These are phyloP conservation scores for Fusarium redolens DNA, from an alignment of 2,329 filamentous ascomycete species.

Conservation along the genomic window DNA sequence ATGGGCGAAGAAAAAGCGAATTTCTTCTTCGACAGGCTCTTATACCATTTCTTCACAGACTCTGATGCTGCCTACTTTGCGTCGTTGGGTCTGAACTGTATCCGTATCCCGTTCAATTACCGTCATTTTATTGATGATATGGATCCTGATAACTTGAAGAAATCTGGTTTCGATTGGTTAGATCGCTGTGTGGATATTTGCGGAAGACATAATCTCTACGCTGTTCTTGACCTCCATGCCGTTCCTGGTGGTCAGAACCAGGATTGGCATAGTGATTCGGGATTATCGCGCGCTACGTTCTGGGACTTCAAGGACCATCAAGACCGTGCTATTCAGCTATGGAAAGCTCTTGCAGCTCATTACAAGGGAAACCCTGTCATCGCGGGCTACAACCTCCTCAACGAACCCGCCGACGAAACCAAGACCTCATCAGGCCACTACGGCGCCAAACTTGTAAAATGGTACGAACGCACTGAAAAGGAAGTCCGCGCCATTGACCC, in stretches of 20 bases:
- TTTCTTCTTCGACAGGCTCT: slow-evolving; percentile 69
- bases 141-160: slow-evolving; percentile 60
- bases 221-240: slow-evolving; percentile 58
- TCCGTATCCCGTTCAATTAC: slow-evolving; percentile 71
- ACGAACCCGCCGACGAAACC: slow-evolving; percentile 48
- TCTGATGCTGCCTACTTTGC: slow-evolving; percentile 69
- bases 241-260: slow-evolving; percentile 60
- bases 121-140: slow-evolving; percentile 66
- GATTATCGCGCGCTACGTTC: slow-evolving; percentile 54
- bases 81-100: slow-evolving; percentile 66
- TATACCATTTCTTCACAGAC: slow-evolving; percentile 69
- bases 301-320: slow-evolving; percentile 61
- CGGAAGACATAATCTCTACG: slow-evolving; percentile 55
- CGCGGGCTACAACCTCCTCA: slow-evolving; percentile 55
- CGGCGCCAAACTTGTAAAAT: slow-evolving; percentile 50
- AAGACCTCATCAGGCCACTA: slow-evolving; percentile 38
- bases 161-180: slow-evolving; percentile 60
- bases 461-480: slow-evolving; percentile 55
- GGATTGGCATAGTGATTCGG: slow-evolving; percentile 59
- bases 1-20: slow-evolving; percentile 67
- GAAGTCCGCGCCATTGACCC: slow-evolving; percentile 56
- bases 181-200: slow-evolving; percentile 62
- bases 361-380: slow-evolving; percentile 57
- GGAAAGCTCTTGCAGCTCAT: slow-evolving; percentile 55
- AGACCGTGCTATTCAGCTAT: slow-evolving; percentile 57